Percentiles rank a stretch among this genome's conserved stretches.
phyloP scores from a whole-genome alignment of 345 rosid genomes.

The Streptanthus diversifolius region DNA sequence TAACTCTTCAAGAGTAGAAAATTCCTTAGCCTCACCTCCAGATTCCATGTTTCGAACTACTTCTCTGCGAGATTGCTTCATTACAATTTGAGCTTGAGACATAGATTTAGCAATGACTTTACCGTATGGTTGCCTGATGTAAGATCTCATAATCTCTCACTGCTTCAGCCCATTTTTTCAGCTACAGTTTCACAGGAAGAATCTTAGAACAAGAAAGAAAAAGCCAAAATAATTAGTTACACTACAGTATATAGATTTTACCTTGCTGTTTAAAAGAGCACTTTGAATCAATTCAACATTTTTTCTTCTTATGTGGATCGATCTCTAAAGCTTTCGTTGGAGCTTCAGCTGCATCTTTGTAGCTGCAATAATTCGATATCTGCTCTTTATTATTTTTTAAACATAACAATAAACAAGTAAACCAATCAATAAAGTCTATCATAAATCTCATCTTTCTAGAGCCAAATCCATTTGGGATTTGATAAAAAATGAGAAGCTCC shows the following conservation, averaged over 20 bases:
- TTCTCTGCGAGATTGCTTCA: conserved; percentile 88
- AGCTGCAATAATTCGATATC: conserved; percentile 66
- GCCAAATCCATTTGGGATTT: conserved; percentile 74
- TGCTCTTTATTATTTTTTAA: conserved; percentile 31
- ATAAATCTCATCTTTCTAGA: conserved; percentile 59
- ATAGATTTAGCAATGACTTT: conserved; percentile 77
- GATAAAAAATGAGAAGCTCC: conserved; percentile 59
- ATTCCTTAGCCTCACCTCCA: conserved; percentile 86
- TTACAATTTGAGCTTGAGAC: conserved; percentile 81
- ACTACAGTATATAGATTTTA: conserved; percentile 16
- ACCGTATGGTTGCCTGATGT: conserved; percentile 70
- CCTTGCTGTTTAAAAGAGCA: conserved; percentile 83
- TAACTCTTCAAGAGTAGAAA: conserved; percentile 21
- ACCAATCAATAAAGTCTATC: conserved; percentile 1
- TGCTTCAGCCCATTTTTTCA: conserved; percentile 84
- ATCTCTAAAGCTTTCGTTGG: conserved; percentile 72
- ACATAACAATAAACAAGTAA: neutral
- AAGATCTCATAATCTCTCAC: conserved; percentile 78
- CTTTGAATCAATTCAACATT: conserved; percentile 71
- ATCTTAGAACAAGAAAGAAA: conserved; percentile 12
- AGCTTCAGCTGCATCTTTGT: conserved; percentile 68
- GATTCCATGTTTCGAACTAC: conserved; percentile 86
- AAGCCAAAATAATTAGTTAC: neutral
- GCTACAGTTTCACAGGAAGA: conserved; percentile 39
- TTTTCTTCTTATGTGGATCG: conserved; percentile 62